These are phyloP conservation scores for Trichoderma erinaceum DNA, from an alignment of 495 filamentous ascomycete species.

Conservation along the genomic window DNA sequence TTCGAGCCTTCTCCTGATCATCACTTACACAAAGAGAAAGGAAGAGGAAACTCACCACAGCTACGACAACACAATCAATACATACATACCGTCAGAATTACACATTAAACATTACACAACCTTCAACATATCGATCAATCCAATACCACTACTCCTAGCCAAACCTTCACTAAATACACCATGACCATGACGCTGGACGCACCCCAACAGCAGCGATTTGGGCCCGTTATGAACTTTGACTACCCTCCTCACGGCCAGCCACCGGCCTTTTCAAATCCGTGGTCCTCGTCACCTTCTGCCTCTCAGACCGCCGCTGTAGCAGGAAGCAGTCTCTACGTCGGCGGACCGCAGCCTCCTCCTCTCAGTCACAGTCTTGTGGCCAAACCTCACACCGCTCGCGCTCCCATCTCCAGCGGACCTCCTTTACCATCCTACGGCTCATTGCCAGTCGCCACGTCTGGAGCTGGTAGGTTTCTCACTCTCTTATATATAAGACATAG, in stretches of 20 bases:
- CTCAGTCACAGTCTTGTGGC: conserved; percentile 7
- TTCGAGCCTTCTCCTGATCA: background rate
- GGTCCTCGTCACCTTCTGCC: conserved; percentile 59
- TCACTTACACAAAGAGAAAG: conserved; percentile 10
- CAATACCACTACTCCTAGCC: background rate
- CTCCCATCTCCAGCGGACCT: conserved; percentile 54
- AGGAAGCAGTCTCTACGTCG: conserved; percentile 48
- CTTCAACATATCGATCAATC: background rate
- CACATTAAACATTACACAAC: background rate
- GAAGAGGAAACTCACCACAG: background rate
- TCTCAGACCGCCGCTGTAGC: conserved; percentile 31
- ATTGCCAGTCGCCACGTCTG: conserved; percentile 61
- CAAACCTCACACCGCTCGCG: conserved; percentile 51
- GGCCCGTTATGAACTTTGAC: conserved; percentile 70
- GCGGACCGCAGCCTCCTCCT: conserved; percentile 25
- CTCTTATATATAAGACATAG: conserved; percentile 26
- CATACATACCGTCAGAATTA: background rate
- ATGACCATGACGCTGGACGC: conserved; percentile 88
- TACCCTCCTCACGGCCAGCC: conserved; percentile 32
- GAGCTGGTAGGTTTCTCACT: conserved; percentile 60
- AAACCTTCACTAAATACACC: conserved; percentile 23
- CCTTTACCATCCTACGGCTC: conserved; percentile 66
- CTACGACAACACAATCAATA: background rate
- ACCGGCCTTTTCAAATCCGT: conserved; percentile 92
- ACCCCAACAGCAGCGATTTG: conserved; percentile 64